Evolutionary conservation across 148 eudicot species (phyloP).

Genomic region (Diospyros kaki): DNA sequence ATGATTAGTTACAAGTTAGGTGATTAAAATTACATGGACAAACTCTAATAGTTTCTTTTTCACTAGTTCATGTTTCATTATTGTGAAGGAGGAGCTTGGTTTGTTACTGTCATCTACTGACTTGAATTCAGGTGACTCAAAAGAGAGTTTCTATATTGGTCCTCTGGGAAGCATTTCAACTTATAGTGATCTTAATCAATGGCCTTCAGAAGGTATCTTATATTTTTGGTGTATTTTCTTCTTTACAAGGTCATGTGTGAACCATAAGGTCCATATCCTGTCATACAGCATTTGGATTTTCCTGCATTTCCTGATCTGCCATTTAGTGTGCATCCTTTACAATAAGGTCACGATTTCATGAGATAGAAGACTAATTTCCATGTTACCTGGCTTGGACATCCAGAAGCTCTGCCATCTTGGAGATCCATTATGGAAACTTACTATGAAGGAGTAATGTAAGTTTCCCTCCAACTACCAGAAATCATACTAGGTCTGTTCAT

Average conservation of each 20-base stretch:
- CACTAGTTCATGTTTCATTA: not conserved
- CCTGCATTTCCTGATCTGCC: slow-evolving; percentile 7
- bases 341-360: not conserved
- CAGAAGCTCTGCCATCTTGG: slow-evolving; percentile 47
- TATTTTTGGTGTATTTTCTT: not conserved
- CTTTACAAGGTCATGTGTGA: not conserved
- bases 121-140: slow-evolving; percentile 49
- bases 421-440: slow-evolving; percentile 38
- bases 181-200: slow-evolving; percentile 44
- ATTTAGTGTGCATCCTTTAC: not conserved
- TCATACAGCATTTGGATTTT: not conserved
- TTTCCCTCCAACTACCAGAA: not conserved
- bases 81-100: not conserved
- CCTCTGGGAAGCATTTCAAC: slow-evolving; percentile 33
- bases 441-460: slow-evolving; percentile 19
- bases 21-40: not conserved
- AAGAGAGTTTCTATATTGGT: slow-evolving; percentile 75
- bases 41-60: not conserved
- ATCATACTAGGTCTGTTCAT: too few species aligned
- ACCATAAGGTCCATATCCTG: too few species aligned
- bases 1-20: too few species aligned
- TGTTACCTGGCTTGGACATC: slow-evolving; percentile 11
- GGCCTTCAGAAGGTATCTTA: slow-evolving; percentile 69
- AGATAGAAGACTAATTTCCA: not conserved
- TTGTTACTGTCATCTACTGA: not conserved